Conservation (phyloP, 176 grass and related monocot genomes). For the Elaeis guineensis region DNA sequence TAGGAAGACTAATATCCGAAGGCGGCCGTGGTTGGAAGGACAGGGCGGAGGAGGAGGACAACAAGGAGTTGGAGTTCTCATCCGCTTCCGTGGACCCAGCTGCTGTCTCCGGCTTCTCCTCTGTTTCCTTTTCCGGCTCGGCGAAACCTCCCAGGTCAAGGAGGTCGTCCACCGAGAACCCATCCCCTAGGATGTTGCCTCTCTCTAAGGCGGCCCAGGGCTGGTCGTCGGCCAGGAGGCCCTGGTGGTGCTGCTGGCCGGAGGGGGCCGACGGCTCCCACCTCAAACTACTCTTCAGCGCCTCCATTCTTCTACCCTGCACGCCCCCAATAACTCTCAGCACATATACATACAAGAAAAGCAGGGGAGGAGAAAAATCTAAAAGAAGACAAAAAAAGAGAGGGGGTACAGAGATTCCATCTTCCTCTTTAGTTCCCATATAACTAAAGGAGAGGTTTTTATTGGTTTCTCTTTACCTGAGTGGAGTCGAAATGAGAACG, state of each 20-base stretch:
- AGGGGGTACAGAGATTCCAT: background rate
- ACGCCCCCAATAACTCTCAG: too few species aligned
- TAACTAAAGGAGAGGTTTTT: too few species aligned
- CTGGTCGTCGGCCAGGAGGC: conserved; percentile 3
- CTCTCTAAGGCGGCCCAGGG: conserved; percentile 19
- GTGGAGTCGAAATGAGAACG: background rate
- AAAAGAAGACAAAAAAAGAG: background rate
- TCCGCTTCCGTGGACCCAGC: background rate
- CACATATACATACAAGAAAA: too few species aligned
- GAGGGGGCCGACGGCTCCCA: background rate
- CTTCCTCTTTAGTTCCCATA: background rate
- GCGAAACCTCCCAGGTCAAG: conserved; percentile 75
- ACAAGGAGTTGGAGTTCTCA: background rate
- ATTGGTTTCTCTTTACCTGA: conserved; percentile 1
- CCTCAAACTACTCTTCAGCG: conserved; percentile 28
- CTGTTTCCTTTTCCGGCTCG: conserved; percentile 23
- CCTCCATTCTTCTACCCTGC: conserved; percentile 42
- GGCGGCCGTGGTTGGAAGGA: conserved; percentile 35
- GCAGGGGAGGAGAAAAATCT: background rate
- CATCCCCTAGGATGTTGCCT: conserved; percentile 29
- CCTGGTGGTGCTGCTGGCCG: conserved; percentile 25
- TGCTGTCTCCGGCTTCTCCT: background rate
- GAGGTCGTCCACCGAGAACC: conserved; percentile 76
- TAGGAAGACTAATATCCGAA: conserved; percentile 54
- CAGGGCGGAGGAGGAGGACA: conserved; percentile 9